Conservation (phyloP, 352 stramenopile genomes). For the Plasmopara halstedii region DNA sequence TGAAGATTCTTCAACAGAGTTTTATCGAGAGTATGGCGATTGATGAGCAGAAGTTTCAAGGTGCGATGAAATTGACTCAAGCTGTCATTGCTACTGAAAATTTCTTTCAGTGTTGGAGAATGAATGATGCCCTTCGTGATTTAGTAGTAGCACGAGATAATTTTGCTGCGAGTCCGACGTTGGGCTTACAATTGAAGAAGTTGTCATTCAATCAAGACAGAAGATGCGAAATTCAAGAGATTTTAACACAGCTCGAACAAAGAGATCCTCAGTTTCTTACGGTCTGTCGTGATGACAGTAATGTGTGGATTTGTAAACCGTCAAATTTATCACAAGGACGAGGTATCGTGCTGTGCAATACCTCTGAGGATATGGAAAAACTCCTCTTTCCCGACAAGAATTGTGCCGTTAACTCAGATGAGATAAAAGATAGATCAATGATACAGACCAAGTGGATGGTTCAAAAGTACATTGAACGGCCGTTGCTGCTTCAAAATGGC, state of each 20-base stretch:
- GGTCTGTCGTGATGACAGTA: conserved; percentile 15
- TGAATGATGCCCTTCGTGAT: neutral
- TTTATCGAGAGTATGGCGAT: neutral
- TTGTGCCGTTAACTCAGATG: neutral
- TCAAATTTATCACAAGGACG: conserved; percentile 67
- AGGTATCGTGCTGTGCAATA: conserved; percentile 49
- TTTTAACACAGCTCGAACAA: conserved; percentile 19
- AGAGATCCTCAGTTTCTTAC: conserved; percentile 42
- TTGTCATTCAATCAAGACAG: neutral
- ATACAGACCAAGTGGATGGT: conserved; percentile 40
- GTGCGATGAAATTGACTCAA: conserved; percentile 1
- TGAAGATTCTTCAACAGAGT: conserved; percentile 32
- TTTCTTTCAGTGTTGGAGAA: conserved; percentile 14
- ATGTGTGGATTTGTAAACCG: conserved; percentile 78
- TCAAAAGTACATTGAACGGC: conserved; percentile 84
- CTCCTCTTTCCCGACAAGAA: conserved; percentile 5
- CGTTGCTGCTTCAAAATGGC: conserved; percentile 39
- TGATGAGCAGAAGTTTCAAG: neutral
- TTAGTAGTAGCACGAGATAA: neutral
- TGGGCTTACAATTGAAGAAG: neutral
- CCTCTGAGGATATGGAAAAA: conserved; percentile 22
- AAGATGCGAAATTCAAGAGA: neutral
- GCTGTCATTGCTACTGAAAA: neutral
- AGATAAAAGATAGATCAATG: neutral
- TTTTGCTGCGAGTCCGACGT: neutral